These are phyloP conservation scores for Phylloporus sp. DNA, from an alignment of 768 basidiomycete species.

Conservation along the genomic window DNA sequence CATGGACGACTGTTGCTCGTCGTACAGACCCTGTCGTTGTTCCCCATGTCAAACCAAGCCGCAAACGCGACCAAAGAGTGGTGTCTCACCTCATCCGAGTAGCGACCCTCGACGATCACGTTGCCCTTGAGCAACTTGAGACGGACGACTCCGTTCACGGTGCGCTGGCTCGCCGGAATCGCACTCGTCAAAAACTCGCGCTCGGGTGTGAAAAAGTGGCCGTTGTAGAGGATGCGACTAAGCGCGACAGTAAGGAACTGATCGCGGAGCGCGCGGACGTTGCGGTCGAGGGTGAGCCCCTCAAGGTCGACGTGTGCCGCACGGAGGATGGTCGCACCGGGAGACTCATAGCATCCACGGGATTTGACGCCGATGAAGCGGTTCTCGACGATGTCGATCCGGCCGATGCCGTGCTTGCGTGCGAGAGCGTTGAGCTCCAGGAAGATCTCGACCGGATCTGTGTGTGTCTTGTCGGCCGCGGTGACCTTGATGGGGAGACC, in stretches of 20 bases:
- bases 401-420: slow-evolving; percentile 91
- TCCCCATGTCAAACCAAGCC: neutral
- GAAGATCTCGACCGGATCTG: slow-evolving; percentile 96
- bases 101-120: slow-evolving; percentile 88
- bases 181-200: slow-evolving; percentile 89
- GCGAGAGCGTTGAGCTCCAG: slow-evolving; percentile 85
- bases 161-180: slow-evolving; percentile 92
- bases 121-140: slow-evolving; percentile 96
- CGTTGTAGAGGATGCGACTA: slow-evolving; percentile 93
- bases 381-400: slow-evolving; percentile 99
- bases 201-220: slow-evolving; percentile 99
- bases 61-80: neutral
- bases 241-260: slow-evolving; percentile 92
- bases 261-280: slow-evolving; percentile 91
- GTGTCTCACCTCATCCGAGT: slow-evolving; percentile 72
- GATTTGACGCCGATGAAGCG: slow-evolving; percentile 99
- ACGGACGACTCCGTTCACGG: slow-evolving; percentile 90
- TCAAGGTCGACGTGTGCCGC: slow-evolving; percentile 95
- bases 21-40: slow-evolving; percentile 74
- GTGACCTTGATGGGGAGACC: slow-evolving; percentile 88
- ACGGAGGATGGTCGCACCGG: slow-evolving; percentile 94
- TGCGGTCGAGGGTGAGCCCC: slow-evolving; percentile 96
- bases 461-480: slow-evolving; percentile 56
- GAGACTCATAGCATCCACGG: slow-evolving; percentile 98
- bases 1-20: slow-evolving; percentile 95